Evolutionary conservation across 1,139 yeast species (phyloP).

Genomic region (Maudiozyma humilis): DNA sequence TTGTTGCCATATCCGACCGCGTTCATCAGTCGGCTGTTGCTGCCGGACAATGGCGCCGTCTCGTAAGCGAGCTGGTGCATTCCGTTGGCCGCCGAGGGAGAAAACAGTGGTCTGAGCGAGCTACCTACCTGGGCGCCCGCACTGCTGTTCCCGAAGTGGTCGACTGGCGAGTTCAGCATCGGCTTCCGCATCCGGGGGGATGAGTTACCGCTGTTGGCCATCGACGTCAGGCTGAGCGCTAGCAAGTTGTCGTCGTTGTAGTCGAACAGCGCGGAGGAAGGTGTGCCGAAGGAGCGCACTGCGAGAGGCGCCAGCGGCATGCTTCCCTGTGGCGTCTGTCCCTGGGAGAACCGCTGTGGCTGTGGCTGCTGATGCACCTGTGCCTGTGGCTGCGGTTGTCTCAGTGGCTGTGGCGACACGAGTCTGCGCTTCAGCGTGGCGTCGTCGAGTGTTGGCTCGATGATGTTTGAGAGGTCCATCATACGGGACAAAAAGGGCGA

Average conservation of each 20-base stretch:
- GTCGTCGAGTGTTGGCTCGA: slow-evolving; percentile 31
- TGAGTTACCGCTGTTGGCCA: slow-evolving; percentile 32
- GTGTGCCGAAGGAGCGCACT: slow-evolving; percentile 5
- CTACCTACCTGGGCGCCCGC: neutral
- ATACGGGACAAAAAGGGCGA: slow-evolving; percentile 30
- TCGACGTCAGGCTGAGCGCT: slow-evolving; percentile 30
- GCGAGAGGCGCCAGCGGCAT: slow-evolving; percentile 8
- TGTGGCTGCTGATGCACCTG: neutral
- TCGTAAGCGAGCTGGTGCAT: slow-evolving; percentile 9
- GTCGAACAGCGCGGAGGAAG: slow-evolving; percentile 18
- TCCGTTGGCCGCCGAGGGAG: neutral
- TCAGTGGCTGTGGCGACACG: slow-evolving; percentile 3
- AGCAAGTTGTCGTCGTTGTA: slow-evolving; percentile 31
- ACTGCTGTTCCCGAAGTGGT: slow-evolving; percentile 6
- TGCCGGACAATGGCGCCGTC: slow-evolving; percentile 4
- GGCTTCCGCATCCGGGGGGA: slow-evolving; percentile 28
- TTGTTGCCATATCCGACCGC: neutral
- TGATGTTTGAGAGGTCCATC: slow-evolving; percentile 32
- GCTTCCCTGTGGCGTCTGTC: neutral
- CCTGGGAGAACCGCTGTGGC: neutral
- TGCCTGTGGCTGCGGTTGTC: neutral
- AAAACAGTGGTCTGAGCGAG: slow-evolving; percentile 6
- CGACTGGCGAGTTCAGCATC: slow-evolving; percentile 23
- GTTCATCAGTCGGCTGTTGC: slow-evolving; percentile 1
- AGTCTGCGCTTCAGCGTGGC: slow-evolving; percentile 22